Evolutionary conservation across 1,284 basidiomycete genomes (phyloP), one percentile per base, ranked within the genome.

Genomic region (Schizopora paradoxa): DNA sequence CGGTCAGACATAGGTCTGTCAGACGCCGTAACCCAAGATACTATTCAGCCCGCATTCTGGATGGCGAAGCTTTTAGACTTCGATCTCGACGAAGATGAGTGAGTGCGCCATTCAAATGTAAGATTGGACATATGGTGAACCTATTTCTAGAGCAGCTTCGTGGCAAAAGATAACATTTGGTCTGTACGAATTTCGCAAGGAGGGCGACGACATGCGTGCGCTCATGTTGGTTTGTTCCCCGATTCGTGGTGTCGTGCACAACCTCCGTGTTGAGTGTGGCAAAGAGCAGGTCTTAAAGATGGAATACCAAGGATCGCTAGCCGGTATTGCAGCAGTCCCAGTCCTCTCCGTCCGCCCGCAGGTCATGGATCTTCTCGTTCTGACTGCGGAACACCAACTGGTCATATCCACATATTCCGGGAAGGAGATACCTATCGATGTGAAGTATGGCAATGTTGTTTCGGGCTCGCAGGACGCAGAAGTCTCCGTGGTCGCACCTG

Each of bases 41-140:
- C 78, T 45, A 79, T 86, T 76, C 78, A 78, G 41, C 74, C 81
- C 1, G 69, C 79, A 0, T 79, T 78, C 55, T 88, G 80, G 79
- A 74, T 82, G 58, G 77, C 79, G 59, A 72, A 66, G 41, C 53
- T 88, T n/a, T 64, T 69, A 44, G 69, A 70, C 6, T 69, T 76
- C 32, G 67, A 76, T 23, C 67, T 81, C 6, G 54, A 68, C 0
- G 61, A 64, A 34, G 57, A 61, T 34, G 73, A 77, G 85, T 86
- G 58, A 66, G 82, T 68, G 10, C 29, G 16, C 25, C 18, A 40
- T 56, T 26, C 57, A 50, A 21, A 41, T 51, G 0, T 27, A 34
- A 13, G 32, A 11, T 2, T 14, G n/a, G 1, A 2, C 19, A 14
- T 41, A 7, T 32, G 35, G 37, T 52, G 47, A 42, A 56, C 44